Percentiles rank a stretch among this genome's conserved stretches.
Evolutionary conservation across 2,329 filamentous ascomycete genomes (phyloP).

Genomic region (Graphilbum ipis-grandicollis): DNA sequence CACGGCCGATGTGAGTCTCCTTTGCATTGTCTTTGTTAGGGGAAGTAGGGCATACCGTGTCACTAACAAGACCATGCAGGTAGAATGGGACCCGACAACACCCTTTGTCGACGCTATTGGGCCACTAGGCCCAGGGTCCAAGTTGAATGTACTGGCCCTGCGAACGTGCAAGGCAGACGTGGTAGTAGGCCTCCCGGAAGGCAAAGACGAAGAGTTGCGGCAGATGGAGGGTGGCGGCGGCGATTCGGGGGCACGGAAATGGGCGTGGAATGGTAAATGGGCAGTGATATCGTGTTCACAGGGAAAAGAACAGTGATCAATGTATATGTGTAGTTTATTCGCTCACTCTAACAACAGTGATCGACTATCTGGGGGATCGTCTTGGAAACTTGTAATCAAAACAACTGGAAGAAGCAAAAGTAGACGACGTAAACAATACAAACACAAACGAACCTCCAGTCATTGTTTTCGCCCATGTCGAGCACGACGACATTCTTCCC

Average conservation of each 20-base stretch:
- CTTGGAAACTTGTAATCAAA: no score
- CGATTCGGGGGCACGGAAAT: conserved; percentile 55
- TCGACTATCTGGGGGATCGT: no score
- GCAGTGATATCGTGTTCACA: conserved; percentile 78
- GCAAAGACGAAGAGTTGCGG: conserved; percentile 67
- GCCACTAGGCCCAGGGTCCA: conserved; percentile 64
- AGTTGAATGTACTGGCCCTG: conserved; percentile 69
- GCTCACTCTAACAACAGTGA: no score
- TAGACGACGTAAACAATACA: no score
- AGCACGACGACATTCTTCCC: no score
- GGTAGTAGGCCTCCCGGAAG: conserved; percentile 65
- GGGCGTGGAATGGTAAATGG: conserved; percentile 95
- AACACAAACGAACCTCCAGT: no score
- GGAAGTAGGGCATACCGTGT: no score
- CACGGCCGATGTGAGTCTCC: conserved; percentile 56
- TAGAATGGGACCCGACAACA: conserved; percentile 71
- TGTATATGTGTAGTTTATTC: not conserved
- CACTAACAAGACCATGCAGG: no score
- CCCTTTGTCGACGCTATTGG: conserved; percentile 74
- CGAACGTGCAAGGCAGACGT: conserved; percentile 95
- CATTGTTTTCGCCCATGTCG: no score
- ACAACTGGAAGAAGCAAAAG: no score
- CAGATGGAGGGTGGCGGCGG: conserved; percentile 52
- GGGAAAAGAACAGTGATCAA: conserved; percentile 20
- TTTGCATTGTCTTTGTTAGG: no score